phyloP scores from a whole-genome alignment of 345 rosid species.

The Syzygium grande region DNA sequence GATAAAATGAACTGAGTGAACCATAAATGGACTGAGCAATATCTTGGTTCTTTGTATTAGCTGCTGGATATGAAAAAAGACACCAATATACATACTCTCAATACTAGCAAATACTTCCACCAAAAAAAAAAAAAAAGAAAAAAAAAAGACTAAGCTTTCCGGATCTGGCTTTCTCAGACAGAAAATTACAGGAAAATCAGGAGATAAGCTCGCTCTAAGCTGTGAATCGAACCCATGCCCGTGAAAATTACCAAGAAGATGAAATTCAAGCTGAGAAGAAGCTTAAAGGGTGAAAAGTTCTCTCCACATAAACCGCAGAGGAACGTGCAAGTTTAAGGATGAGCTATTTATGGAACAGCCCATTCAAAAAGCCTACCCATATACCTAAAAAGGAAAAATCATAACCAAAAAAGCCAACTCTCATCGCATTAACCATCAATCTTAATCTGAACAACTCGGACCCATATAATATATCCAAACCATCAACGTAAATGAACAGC shows the following conservation, averaged over 20 bases:
- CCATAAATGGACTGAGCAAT: background rate
- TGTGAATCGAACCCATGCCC: background rate
- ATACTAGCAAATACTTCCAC: background rate
- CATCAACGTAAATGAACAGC: background rate
- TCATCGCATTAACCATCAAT: background rate
- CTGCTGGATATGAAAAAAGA: background rate
- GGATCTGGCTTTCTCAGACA: background rate
- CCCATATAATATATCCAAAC: background rate
- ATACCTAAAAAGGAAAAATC: background rate
- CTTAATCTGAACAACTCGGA: background rate
- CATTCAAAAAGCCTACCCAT: background rate
- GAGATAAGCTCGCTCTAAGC: background rate
- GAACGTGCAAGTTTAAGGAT: background rate
- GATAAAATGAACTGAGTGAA: background rate
- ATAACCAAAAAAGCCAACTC: background rate
- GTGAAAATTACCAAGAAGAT: background rate
- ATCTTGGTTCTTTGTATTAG: background rate
- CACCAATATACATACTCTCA: background rate
- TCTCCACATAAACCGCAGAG: background rate
- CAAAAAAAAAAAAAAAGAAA: background rate
- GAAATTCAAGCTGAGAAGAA: background rate
- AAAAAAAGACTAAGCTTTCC: background rate
- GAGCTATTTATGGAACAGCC: background rate
- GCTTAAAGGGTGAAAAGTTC: background rate
- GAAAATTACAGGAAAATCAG: background rate